These are phyloP conservation scores for Rhizopogon vinicolor DNA, from an alignment of 768 basidiomycete species.

Conservation along the genomic window DNA sequence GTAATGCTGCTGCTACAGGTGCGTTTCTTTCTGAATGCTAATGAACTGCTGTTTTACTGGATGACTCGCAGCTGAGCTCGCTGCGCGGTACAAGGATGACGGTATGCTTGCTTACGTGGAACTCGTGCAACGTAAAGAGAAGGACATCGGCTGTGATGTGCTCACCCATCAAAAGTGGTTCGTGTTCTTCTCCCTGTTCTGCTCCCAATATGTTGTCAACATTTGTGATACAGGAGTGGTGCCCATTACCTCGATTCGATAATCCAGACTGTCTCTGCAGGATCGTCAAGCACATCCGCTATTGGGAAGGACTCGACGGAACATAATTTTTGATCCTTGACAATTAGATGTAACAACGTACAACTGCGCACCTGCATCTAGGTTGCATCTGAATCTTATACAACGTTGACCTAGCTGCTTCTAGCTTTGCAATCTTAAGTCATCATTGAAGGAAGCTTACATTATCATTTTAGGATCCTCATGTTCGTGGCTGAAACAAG, in stretches of 20 bases:
- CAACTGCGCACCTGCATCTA: not conserved
- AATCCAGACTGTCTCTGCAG: slow-evolving; percentile 76
- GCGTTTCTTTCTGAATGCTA: slow-evolving; percentile 10
- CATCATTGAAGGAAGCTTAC: too few relatives aligned
- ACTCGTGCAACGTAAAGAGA: slow-evolving; percentile 83
- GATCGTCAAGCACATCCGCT: slow-evolving; percentile 83
- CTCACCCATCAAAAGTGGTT: slow-evolving; percentile 94
- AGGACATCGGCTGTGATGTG: slow-evolving; percentile 84
- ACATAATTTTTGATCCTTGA: slow-evolving; percentile 56
- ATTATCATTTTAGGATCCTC: too few relatives aligned
- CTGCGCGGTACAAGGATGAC: slow-evolving; percentile 74
- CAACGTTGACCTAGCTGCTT: not conserved
- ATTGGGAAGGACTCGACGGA: slow-evolving; percentile 88
- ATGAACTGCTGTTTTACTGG: not conserved
- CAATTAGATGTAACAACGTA: not conserved
- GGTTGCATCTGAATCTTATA: not conserved
- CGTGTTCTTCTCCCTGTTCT: slow-evolving; percentile 11
- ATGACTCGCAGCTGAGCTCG: slow-evolving; percentile 59
- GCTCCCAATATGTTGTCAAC: not conserved
- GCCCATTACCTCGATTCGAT: slow-evolving; percentile 90
- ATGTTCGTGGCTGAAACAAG: too few relatives aligned
- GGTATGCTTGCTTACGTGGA: slow-evolving; percentile 94
- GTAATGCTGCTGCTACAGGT: slow-evolving; percentile 77
- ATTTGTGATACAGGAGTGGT: slow-evolving; percentile 58
- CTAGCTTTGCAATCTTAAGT: not conserved